Base-by-base conservation (phyloP, 164 flowering plant species). In the Chimonanthus praecox region DNA sequence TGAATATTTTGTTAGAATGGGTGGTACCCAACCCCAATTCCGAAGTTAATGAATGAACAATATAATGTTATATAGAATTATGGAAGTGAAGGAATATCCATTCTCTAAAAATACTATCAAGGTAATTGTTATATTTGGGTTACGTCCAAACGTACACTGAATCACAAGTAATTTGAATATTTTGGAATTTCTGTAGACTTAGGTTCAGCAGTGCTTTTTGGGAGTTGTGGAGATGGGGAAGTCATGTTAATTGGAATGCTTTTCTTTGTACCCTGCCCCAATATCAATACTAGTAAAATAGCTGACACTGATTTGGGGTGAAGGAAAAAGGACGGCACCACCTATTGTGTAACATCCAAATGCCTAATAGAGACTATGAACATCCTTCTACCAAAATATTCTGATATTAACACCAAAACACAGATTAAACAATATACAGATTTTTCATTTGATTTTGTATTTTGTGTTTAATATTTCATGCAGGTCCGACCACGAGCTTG, bases 401-500 rank as follows among this genome's bases (percentile, higher is more conserved):
- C 18, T 63, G 49, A 33, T 7, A 3, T 10, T 18, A 13, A 18
- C 47, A 47, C 72, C 49, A 60, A 46, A 0, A 3, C 5, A 64
- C 11, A 11, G 16, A 11, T 54, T 5, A 6, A 54, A 54, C 16
- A 13, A 10, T 15, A n/a, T 54, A n/a, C 60, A 11, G 60, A 54
- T n/a, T 54, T 15, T 54, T 4, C 4, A 13, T 54, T 54, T 54
- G 5, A 33, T 33, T 10, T 54, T 54, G n/a, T 11, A 54, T 13
- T 2, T 54, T 6, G 16, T n/a, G 11, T 13, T 54, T 54, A 46
- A 63, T 18, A 7, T 7, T 33, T 71, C 67, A 60, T 44, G 48
- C 84, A 88, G 91, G 80, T 67, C 75, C 45, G 87, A 84, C 43
- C 72, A 79, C 68, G 94, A 83, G 71, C 79, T 88, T 3, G 85